phyloP scores from a whole-genome alignment of 495 filamentous ascomycete genomes.

The Penicillium macrosclerotiorum region DNA sequence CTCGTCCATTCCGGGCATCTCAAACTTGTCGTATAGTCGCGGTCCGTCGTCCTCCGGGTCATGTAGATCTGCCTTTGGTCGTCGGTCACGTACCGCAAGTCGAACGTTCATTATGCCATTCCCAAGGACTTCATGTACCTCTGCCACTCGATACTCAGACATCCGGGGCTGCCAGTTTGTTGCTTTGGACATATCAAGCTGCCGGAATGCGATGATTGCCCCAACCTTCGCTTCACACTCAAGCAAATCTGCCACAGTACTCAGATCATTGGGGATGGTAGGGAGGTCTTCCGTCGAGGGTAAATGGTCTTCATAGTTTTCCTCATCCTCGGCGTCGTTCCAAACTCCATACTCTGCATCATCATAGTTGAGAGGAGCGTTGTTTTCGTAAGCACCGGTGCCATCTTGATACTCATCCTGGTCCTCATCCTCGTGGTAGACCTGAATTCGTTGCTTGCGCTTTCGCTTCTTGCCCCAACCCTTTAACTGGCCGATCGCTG shows the following conservation, averaged over 20 bases:
- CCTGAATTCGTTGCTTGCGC: conserved; percentile 51
- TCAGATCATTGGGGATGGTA: conserved; percentile 60
- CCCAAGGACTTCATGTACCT: conserved; percentile 53
- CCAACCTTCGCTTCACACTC: conserved; percentile 54
- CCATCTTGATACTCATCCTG: conserved; percentile 26
- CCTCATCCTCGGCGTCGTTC: conserved; percentile 5
- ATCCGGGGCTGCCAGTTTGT: conserved; percentile 78
- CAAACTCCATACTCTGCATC: conserved; percentile 31
- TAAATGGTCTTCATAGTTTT: conserved; percentile 18
- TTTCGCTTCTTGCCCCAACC: conserved; percentile 54
- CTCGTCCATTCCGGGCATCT: conserved; percentile 59
- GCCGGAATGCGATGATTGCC: conserved; percentile 77
- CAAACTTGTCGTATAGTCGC: conserved; percentile 62
- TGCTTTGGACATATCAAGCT: conserved; percentile 67
- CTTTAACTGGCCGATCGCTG: conserved; percentile 37
- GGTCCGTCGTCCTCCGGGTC: conserved; percentile 50
- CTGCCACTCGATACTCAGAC: conserved; percentile 63
- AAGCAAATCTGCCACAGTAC: conserved; percentile 51
- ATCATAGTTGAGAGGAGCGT: conserved; percentile 54
- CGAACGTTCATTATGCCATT: conserved; percentile 53
- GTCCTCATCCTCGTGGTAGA: conserved; percentile 36
- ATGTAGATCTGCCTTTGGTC: conserved; percentile 46
- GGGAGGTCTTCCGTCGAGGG: conserved; percentile 56
- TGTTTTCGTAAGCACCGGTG: conserved; percentile 18
- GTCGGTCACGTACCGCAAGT: conserved; percentile 68